Evolutionary conservation across 192 early-diverging fungal species (phyloP), one percentile per base, ranked within the genome.

Genomic region (Entomortierella chlamydospora): DNA sequence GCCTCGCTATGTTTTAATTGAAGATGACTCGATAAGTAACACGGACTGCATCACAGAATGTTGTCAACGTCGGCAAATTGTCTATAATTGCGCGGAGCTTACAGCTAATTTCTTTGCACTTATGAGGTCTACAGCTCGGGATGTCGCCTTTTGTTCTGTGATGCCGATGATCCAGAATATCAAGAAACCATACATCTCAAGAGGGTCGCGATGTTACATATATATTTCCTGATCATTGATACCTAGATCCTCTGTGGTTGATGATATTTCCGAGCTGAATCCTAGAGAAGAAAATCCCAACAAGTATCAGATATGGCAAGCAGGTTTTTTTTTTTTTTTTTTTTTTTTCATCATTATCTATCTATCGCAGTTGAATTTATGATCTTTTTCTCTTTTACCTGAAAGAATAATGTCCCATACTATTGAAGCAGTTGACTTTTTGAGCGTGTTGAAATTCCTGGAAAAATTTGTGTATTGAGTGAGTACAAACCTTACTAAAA

Each of bases 141-240:
- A 85, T 10, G 79, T 61, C 7, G 81, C 82, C 42, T 85, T 86
- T 17, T 88, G 85, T 78, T 94, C 92, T 52, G 87, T 91, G 9
- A 85, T 70, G 52, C 87, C 86, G 41, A 97, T 81, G 17, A 93
- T 81, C 95, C 96, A 98, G 63, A 93, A 89, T 54, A 95, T 81
- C 51, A 95, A 57, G 65, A 94, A 98, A 5, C 90, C 90, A 63
- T 96, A 97, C 66, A 94, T 86, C 79, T 97, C 94, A 9, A 97
- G 82, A 8, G 88, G 79, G 15, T 82, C 65, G 13, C 87, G 83
- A 73, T 95, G 91, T 18, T 84, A 66, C 13, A 90, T 86, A 70
- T 91, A 93, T 41, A 90, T 87, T 41, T 93, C 91, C 41, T 93
- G 90, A n/a, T 90, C 88, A 42, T 91, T 84, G 18, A 82, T 81